Conservation (phyloP, 2,329 filamentous ascomycete species). For the Coniochaeta ligniaria region DNA sequence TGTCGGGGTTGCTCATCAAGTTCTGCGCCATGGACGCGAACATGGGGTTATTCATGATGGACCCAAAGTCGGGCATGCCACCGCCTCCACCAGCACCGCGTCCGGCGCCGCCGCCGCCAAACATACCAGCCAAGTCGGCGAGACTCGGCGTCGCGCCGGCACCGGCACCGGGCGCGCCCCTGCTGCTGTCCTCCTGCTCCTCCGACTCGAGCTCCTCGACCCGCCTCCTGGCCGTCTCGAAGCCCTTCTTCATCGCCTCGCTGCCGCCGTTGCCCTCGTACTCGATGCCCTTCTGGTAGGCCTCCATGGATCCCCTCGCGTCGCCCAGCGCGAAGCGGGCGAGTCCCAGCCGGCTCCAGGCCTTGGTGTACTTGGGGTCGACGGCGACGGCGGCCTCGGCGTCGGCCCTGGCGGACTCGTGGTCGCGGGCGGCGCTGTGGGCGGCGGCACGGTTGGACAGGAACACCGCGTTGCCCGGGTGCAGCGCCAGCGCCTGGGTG, state of each 20-base stretch:
- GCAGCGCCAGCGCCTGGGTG: slow-evolving; percentile 73
- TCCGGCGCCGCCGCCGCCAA: slow-evolving; percentile 55
- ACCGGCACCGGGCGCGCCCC: slow-evolving; percentile 33
- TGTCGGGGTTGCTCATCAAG: slow-evolving; percentile 92
- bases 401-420: slow-evolving; percentile 76
- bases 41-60: slow-evolving; percentile 97
- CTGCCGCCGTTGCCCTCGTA: slow-evolving; percentile 90
- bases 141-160: slow-evolving; percentile 64
- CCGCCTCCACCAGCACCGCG: slow-evolving; percentile 54
- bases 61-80: slow-evolving; percentile 80
- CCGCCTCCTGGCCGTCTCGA: slow-evolving; percentile 83
- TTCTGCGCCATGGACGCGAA: slow-evolving; percentile 96
- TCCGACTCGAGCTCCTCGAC: slow-evolving; percentile 69
- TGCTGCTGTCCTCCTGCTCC: slow-evolving; percentile 35
- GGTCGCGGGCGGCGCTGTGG: slow-evolving; percentile 76
- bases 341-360: slow-evolving; percentile 88
- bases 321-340: slow-evolving; percentile 90
- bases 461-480: slow-evolving; percentile 88
- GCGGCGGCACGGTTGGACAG: slow-evolving; percentile 96
- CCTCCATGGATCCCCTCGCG: slow-evolving; percentile 85
- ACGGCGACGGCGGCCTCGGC: slow-evolving; percentile 83
- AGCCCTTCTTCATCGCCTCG: slow-evolving; percentile 96
- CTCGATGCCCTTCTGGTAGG: slow-evolving; percentile 88
- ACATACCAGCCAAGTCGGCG: slow-evolving; percentile 63
- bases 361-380: slow-evolving; percentile 93